These are phyloP conservation scores for Trichomonas gallinae DNA, from an alignment of 208 protist genomes.

Conservation along the genomic window DNA sequence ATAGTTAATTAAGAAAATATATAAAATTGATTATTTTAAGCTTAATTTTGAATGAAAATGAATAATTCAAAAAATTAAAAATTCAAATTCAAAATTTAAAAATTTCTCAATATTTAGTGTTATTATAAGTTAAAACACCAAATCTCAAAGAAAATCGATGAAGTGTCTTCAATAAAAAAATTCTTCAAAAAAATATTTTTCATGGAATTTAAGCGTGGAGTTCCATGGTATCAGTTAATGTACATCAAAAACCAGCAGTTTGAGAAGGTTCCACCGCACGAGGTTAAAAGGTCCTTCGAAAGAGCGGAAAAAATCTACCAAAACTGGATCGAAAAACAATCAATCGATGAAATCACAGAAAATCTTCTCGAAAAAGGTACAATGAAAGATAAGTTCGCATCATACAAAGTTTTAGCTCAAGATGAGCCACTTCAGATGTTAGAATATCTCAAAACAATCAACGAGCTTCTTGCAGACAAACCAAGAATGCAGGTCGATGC, in stretches of 20 bases:
- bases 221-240: not conserved
- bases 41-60: no score
- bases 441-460: not conserved
- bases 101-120: no score
- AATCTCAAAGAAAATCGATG: no score
- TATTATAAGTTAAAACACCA: no score
- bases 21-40: no score
- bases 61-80: no score
- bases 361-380: not conserved
- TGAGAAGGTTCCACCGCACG: not conserved
- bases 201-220: not conserved
- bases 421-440: not conserved
- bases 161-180: not conserved
- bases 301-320: not conserved
- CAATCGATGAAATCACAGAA: not conserved
- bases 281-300: not conserved
- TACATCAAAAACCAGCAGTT: not conserved
- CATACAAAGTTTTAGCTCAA: conserved; percentile 1
- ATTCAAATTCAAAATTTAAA: no score
- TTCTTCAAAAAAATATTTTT: not conserved
- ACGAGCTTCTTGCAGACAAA: not conserved
- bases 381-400: not conserved
- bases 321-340: not conserved
- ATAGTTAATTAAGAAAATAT: no score
- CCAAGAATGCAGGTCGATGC: not conserved